Conservation (phyloP, 495 filamentous ascomycete genomes). For the Glutinoglossum americanum region DNA sequence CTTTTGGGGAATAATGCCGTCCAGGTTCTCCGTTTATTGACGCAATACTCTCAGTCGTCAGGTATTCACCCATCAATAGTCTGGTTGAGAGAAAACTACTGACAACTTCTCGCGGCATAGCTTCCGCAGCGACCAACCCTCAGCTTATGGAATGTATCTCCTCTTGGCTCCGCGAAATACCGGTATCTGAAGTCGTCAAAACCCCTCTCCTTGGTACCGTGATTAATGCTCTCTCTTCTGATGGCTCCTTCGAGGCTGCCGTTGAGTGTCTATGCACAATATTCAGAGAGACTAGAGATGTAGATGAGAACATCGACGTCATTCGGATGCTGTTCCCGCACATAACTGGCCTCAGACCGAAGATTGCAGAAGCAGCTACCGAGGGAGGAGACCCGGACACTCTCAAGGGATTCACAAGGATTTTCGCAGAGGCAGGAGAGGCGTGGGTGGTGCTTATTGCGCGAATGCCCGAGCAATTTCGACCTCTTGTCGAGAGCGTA, state of each 20-base stretch:
- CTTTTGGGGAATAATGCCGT: constrained; percentile 75
- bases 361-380: constrained; percentile 45
- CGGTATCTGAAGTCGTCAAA: constrained; percentile 58
- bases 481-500: constrained; percentile 69
- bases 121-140: constrained; percentile 59
- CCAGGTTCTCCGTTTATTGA: constrained; percentile 64
- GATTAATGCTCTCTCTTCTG: constrained; percentile 49
- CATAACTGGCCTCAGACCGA: constrained; percentile 54
- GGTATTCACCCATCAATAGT: constrained; percentile 22
- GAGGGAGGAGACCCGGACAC: constrained; percentile 67
- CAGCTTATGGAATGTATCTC: constrained; percentile 85
- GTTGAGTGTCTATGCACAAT: constrained; percentile 85
- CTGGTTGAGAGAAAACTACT: constrained; percentile 5
- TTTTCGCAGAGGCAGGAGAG: constrained; percentile 87
- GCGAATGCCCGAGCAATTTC: constrained; percentile 58
- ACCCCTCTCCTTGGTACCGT: constrained; percentile 70
- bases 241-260: constrained; percentile 65
- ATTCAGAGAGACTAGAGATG: constrained; percentile 79
- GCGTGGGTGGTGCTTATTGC: constrained; percentile 84
- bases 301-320: constrained; percentile 60
- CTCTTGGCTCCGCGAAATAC: constrained; percentile 87
- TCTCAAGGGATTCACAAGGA: constrained; percentile 66
- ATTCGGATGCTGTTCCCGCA: constrained; percentile 76
- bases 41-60: constrained; percentile 77
- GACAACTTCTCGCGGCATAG: constrained; percentile 10